phyloP scores from a whole-genome alignment of 257 asterid species.

The Datura wrightii region DNA sequence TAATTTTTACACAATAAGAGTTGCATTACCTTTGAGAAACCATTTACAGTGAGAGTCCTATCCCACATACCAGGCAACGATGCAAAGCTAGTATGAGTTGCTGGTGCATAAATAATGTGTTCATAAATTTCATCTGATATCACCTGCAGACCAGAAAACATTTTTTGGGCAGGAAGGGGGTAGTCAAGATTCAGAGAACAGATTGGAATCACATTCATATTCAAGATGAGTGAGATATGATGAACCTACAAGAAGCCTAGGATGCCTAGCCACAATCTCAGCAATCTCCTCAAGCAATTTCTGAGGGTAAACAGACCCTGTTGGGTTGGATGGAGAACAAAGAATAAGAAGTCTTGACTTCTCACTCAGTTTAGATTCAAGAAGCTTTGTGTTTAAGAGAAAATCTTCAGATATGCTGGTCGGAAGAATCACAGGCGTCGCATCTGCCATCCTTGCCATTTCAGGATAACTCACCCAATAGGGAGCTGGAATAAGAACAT shows the following conservation, averaged over 20 bases:
- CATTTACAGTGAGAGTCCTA: slow-evolving; percentile 91
- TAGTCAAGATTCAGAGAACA: slow-evolving; percentile 8
- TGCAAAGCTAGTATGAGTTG: slow-evolving; percentile 94
- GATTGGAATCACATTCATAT: slow-evolving; percentile 14
- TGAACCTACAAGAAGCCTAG: slow-evolving; percentile 82
- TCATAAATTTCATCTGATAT: slow-evolving; percentile 95
- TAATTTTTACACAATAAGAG: slow-evolving; percentile 24
- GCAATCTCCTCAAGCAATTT: slow-evolving; percentile 89
- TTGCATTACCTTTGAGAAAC: slow-evolving; percentile 83
- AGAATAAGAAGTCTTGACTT: slow-evolving; percentile 91
- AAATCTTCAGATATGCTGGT: slow-evolving; percentile 79
- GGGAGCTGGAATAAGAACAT: slow-evolving; percentile 98
- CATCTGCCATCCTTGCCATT: slow-evolving; percentile 97
- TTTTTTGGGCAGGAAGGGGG: neutral
- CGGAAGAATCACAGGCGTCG: slow-evolving; percentile 83
- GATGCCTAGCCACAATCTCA: slow-evolving; percentile 81
- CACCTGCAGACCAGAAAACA: slow-evolving; percentile 55
- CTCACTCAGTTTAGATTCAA: slow-evolving; percentile 75
- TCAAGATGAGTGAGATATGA: slow-evolving; percentile 13
- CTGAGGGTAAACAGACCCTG: slow-evolving; percentile 93
- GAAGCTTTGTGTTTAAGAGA: slow-evolving; percentile 79
- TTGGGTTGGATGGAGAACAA: slow-evolving; percentile 98
- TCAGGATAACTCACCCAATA: slow-evolving; percentile 99
- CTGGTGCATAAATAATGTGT: slow-evolving; percentile 94
- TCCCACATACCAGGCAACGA: slow-evolving; percentile 98